Evolutionary conservation across 2,329 filamentous ascomycete genomes (phyloP).

Genomic region (Epichloe hybrida): DNA sequence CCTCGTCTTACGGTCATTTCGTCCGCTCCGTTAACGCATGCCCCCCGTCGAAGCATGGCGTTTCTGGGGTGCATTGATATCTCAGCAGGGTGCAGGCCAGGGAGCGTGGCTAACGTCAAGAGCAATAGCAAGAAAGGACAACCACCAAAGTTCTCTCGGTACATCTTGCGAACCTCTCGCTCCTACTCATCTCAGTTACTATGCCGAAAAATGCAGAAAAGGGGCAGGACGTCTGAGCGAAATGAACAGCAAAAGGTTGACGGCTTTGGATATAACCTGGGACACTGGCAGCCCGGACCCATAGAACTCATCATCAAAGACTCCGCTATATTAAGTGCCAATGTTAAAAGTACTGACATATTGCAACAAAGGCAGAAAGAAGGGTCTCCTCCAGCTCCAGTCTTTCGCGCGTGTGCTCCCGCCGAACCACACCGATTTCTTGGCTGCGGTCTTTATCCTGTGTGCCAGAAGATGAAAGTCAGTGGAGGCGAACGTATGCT

Average conservation of each 20-base stretch:
- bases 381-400: neutral
- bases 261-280: too few species aligned
- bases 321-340: too few species aligned
- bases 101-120: conserved; percentile 3
- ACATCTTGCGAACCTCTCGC: too few species aligned
- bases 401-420: neutral
- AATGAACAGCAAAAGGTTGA: too few species aligned
- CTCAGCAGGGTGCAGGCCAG: neutral
- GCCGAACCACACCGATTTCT: neutral
- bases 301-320: too few species aligned
- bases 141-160: too few species aligned
- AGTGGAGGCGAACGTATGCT: neutral
- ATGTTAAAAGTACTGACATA: too few species aligned
- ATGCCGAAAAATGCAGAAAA: too few species aligned
- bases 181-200: too few species aligned
- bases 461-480: neutral
- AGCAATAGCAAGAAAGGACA: neutral
- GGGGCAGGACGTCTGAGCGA: too few species aligned
- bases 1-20: neutral
- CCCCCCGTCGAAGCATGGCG: neutral
- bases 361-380: too few species aligned
- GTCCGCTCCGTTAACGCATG: neutral
- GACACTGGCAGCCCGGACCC: too few species aligned
- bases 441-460: neutral
- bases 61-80: conserved; percentile 1